A percentile compares a stretch with the other conserved stretches of the same genome.
Evolutionary conservation across 192 early-diverging fungal genomes (phyloP).

Genomic region (Diversispora eburnea): DNA sequence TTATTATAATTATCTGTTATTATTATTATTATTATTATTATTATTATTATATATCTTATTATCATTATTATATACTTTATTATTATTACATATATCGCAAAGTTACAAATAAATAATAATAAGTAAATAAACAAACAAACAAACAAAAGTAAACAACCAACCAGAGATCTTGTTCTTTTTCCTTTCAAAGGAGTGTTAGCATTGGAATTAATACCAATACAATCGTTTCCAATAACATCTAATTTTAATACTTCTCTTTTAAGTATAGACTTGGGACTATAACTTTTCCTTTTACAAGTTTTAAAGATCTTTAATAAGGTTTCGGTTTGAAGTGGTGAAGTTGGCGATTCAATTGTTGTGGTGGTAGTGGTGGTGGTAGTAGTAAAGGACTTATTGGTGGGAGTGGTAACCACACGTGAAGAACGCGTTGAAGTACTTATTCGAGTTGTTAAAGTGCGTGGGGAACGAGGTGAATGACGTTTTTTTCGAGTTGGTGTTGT

Average conservation of each 20-base stretch:
- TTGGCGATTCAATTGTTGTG: background rate
- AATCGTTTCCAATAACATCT: constrained; percentile 39
- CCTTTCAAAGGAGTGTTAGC: constrained; percentile 27
- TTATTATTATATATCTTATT: no score
- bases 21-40: background rate
- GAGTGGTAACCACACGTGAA: background rate
- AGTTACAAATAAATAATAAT: background rate
- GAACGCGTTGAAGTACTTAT: no score
- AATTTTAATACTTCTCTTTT: constrained; percentile 29
- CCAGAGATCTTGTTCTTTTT: constrained; percentile 29
- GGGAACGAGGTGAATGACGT: no score
- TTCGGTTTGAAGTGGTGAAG: background rate
- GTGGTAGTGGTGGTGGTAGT: background rate
- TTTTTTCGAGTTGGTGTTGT: no score
- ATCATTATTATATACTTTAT: background rate
- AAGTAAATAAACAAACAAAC: background rate
- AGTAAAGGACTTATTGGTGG: background rate
- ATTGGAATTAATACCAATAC: background rate
- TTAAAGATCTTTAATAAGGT: constrained; percentile 3
- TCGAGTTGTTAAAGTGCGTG: no score
- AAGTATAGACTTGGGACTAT: background rate
- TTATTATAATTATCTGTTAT: no score
- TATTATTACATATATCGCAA: background rate
- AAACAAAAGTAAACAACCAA: background rate
- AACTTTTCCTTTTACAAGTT: constrained; percentile 17